Evolutionary conservation across 345 rosid genomes (phyloP), one percentile per base, ranked within the genome.

Genomic region (Noccaea bulbosa): DNA sequence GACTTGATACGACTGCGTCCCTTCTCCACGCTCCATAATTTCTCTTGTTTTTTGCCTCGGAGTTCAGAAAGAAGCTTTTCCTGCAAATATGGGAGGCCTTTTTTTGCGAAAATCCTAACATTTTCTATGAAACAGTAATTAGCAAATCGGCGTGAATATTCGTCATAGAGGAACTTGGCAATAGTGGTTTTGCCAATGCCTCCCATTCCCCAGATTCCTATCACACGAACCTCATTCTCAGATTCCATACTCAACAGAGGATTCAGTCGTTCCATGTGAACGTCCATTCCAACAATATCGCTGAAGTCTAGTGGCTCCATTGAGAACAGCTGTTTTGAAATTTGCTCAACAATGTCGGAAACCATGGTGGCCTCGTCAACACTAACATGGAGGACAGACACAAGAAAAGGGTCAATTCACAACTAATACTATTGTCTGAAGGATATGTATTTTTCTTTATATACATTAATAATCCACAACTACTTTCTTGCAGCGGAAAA

Each of bases 151-250:
- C n/a, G n/a, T 4, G 66, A 67, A 14, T 67, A 62, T 59, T 55
- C 11, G 9, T 72, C 35, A 35, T 39, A 76, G 27, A 81, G 46
- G 11, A 14, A 71, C 7, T 45, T 67, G 22, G 84, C 81, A 30
- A 81, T 69, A 2, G 81, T 77, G 6, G 83, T 81, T 37, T 80
- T 80, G 4, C 83, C 81, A 0, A 81, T 67, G 7, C 80, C 80
- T 7, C 81, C 81, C 74, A 78, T 71, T 2, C 82, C 84, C 51
- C 73, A 68, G 1, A 69, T 56, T 34, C 73, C 65, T 7, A 69
- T 56, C 33, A 57, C 57, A 0, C 73, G 27, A 57, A 69, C 73
- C 65, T 69, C 65, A 44, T 54, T 6, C 8, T 17, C 39, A 24
- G 64, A 69, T 0, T 35, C 48, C 4, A 69, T 35, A 2, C 2